Evolutionary conservation across 139 green algal species (phyloP).

Genomic region (Astrephomene gubernaculifera): DNA sequence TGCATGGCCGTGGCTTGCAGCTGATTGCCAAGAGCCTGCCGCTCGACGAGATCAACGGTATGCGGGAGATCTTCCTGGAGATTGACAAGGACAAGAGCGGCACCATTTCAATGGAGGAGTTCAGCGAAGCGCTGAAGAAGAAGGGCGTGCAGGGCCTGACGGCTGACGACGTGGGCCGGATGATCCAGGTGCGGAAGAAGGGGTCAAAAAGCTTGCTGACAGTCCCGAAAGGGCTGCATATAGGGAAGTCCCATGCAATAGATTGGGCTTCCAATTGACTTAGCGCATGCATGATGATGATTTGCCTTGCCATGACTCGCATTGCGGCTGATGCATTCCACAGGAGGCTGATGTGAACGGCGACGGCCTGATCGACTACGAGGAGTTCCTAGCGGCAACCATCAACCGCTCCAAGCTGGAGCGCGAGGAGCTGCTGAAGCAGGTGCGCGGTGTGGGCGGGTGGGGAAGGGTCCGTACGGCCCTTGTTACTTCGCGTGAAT

Average conservation of each 20-base stretch:
- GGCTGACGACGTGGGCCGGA: slow-evolving; percentile 44
- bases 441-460: no score
- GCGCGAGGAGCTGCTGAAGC: slow-evolving; percentile 78
- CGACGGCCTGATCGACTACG: slow-evolving; percentile 87
- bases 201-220: no score
- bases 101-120: slow-evolving; percentile 94
- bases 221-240: no score
- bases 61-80: slow-evolving; percentile 89
- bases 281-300: no score
- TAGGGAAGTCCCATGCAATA: no score
- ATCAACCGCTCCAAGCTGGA: slow-evolving; percentile 79
- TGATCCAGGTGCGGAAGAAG: slow-evolving; percentile 49
- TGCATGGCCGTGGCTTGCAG: no score
- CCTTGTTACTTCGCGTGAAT: no score
- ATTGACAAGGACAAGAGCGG: slow-evolving; percentile 93
- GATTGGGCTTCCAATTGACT: no score
- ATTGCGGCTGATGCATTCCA: no score
- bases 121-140: slow-evolving; percentile 61
- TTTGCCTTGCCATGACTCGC: no score
- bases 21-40: slow-evolving; percentile 90
- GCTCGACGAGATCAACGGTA: slow-evolving; percentile 91
- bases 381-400: slow-evolving; percentile 90
- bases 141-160: slow-evolving; percentile 54
- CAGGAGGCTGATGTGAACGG: slow-evolving; percentile 79
- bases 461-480: no score